Evolutionary conservation across 179 eudicot genomes (phyloP).

Genomic region (Silene coronaria): DNA sequence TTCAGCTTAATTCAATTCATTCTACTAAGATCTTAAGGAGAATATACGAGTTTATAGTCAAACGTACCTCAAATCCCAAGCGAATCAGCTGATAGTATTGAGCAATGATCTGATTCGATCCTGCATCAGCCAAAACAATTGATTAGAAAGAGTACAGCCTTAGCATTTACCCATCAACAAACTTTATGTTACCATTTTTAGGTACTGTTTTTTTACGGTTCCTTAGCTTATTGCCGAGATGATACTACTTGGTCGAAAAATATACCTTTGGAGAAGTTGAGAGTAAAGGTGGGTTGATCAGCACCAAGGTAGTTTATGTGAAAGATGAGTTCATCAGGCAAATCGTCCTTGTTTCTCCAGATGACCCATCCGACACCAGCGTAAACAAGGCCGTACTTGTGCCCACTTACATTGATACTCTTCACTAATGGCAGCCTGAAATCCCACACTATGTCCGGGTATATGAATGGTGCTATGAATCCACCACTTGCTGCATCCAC

Average conservation of each 20-base stretch:
- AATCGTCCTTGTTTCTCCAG: constrained; percentile 36
- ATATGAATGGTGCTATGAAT: constrained; percentile 35
- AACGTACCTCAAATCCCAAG: constrained; percentile 20
- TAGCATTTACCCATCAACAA: neutral
- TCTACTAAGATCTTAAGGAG: too few relatives aligned
- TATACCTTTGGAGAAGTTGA: constrained; percentile 45
- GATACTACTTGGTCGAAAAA: too few relatives aligned
- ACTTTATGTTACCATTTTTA: too few relatives aligned
- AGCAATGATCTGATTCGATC: constrained; percentile 30
- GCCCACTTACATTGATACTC: constrained; percentile 30
- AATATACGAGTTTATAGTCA: neutral
- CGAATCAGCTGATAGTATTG: constrained; percentile 27
- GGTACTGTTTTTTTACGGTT: too few relatives aligned
- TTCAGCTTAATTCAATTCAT: neutral
- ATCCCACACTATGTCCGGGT: constrained; percentile 36
- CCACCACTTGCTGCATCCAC: constrained; percentile 47
- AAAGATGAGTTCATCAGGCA: constrained; percentile 27
- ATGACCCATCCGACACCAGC: constrained; percentile 41
- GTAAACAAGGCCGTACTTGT: constrained; percentile 37
- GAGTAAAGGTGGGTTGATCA: constrained; percentile 27
- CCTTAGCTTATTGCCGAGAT: too few relatives aligned
- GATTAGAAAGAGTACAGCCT: too few relatives aligned
- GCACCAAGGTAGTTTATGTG: constrained; percentile 24
- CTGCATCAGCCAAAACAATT: too few relatives aligned
- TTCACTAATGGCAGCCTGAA: constrained; percentile 33